Conservation (phyloP, 768 basidiomycete genomes). For the Rhodocollybia butyracea region DNA sequence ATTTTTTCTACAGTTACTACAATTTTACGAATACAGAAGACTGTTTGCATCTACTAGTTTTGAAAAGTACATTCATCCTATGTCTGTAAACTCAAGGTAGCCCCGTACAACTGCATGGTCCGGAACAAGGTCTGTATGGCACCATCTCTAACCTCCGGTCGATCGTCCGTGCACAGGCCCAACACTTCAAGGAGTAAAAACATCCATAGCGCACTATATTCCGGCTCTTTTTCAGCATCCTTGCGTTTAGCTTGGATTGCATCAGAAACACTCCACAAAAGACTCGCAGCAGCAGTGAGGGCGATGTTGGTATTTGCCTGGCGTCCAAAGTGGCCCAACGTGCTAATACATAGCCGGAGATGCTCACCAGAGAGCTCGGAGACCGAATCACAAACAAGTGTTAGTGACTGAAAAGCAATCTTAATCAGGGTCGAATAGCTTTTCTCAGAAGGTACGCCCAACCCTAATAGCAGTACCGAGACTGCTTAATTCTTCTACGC, state of each 20-base stretch:
- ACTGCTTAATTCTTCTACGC: constrained; percentile 28
- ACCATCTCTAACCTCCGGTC: constrained; percentile 88
- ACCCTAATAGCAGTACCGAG: constrained; percentile 43
- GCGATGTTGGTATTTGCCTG: constrained; percentile 93
- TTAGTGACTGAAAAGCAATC: constrained; percentile 91
- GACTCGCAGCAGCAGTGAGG: constrained; percentile 86
- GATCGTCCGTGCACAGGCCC: constrained; percentile 73
- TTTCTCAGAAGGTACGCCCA: constrained; percentile 62
- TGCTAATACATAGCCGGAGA: constrained; percentile 84
- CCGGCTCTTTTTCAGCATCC: constrained; percentile 55
- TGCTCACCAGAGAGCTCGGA: constrained; percentile 77
- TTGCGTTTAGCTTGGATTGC: constrained; percentile 86
- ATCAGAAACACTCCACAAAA: constrained; percentile 96
- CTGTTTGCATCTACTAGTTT: too few relatives aligned
- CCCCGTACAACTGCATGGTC: constrained; percentile 91
- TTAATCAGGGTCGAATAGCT: constrained; percentile 77
- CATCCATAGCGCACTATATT: constrained; percentile 92
- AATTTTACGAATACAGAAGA: too few relatives aligned
- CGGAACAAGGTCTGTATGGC: constrained; percentile 96
- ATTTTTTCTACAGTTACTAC: too few relatives aligned
- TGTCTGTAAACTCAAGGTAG: constrained; percentile 72
- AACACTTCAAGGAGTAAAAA: constrained; percentile 82
- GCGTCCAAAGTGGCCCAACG: constrained; percentile 87
- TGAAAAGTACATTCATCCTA: constrained; percentile 94
- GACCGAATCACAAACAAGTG: constrained; percentile 90